These are phyloP conservation scores for Trametes villosa DNA, from an alignment of 768 basidiomycete species.

Conservation along the genomic window DNA sequence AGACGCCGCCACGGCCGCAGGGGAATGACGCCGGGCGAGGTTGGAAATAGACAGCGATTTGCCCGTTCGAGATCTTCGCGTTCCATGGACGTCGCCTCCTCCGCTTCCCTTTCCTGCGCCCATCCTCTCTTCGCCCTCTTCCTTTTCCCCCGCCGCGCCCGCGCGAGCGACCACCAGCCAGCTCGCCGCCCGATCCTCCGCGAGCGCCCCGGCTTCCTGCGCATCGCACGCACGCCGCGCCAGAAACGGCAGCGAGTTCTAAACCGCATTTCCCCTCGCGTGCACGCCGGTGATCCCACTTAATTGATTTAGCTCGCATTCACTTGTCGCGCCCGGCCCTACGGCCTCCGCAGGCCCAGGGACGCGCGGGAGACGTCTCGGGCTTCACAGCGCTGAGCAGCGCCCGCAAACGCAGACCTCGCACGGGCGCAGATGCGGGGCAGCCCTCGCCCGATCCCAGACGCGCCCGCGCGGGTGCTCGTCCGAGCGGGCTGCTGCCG, in stretches of 20 bases:
- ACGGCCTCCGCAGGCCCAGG: not conserved
- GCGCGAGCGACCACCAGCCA: not conserved
- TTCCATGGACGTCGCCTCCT: not conserved
- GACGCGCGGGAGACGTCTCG: not conserved
- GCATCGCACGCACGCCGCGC: not conserved
- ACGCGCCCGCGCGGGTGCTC: too few relatives aligned
- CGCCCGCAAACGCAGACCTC: too few relatives aligned
- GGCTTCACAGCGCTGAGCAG: not conserved
- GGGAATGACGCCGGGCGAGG: constrained; percentile 2
- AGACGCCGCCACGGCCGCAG: constrained; percentile 6
- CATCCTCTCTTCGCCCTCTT: not conserved
- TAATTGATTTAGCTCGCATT: not conserved
- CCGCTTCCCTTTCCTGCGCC: not conserved
- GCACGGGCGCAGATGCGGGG: too few relatives aligned
- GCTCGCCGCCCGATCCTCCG: not conserved
- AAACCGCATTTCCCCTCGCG: not conserved
- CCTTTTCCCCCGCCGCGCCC: not conserved
- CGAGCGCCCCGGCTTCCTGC: not conserved
- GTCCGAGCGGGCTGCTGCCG: too few relatives aligned
- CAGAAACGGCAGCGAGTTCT: not conserved
- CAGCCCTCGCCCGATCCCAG: too few relatives aligned
- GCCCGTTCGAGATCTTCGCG: constrained; percentile 18
- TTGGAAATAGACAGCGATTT: constrained; percentile 22
- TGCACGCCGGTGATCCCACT: not conserved
- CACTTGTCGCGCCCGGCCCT: not conserved